Base-by-base conservation (phyloP, 371 early-diverging fungal genomes). In the Rhizopus microsporus region DNA sequence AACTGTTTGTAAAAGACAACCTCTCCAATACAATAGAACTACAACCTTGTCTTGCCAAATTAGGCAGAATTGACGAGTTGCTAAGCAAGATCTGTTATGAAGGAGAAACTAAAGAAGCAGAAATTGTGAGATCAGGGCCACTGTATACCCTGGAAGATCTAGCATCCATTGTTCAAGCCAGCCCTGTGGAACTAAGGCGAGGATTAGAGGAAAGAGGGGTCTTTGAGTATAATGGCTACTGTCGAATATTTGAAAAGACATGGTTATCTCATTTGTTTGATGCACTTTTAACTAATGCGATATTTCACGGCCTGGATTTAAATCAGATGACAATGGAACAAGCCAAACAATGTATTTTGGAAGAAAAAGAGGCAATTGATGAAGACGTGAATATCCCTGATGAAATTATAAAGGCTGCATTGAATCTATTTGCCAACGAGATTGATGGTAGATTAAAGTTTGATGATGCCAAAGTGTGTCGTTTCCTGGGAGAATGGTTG, bases 131-230 rank as follows among this genome's bases (percentile, higher is more conserved):
- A 53, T 31, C 29, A 31, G 51, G 54, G 73, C 51, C 40, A 15
- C 40, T 71, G 9, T 74, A 78, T 59, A 70, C 67, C 0, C 64
- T 60, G 12, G 46, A 65, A 1, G 64, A 65, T 13, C 51, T 84
- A 7, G 39, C 68, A 12, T 72, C 77, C 7, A 55, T 68, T 4
- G 66, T 86, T 6, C 86, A 86, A 64, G 83, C 84, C 5, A 82
- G 83, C 57, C 74, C 76, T 46, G 45, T 32, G 4, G 82, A 86
- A 54, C 34, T 86, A 5, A 16, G 51, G 10, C 46, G 49, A 33
- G 83, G 68, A 15, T 60, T 86, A 30, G 55, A 71, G 32, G 58
- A 44, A 30, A 47, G 74, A 23, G 57, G 75, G 7, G 82, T 73
- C 8, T 67, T 83, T 59, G 60, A 60, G 31, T 48, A 80, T 7